Conservation (phyloP, 1,139 yeast genomes). For the Pichia sp. region DNA sequence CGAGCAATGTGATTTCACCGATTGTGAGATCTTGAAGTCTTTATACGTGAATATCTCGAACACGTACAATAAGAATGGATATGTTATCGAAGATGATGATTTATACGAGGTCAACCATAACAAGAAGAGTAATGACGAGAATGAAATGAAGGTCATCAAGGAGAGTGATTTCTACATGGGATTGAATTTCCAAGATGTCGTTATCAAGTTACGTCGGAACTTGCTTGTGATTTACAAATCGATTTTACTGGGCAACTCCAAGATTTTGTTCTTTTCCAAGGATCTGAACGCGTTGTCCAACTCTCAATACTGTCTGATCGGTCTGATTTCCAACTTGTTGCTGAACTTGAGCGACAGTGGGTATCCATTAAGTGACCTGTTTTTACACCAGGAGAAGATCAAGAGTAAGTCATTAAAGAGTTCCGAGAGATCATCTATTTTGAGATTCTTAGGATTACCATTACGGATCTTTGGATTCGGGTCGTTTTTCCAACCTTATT, state of each 20-base stretch:
- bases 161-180: slow-evolving; percentile 73
- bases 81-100: slow-evolving; percentile 31
- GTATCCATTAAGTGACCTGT: slow-evolving; percentile 64
- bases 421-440: slow-evolving; percentile 72
- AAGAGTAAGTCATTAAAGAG: slow-evolving; percentile 75
- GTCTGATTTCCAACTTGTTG: slow-evolving; percentile 76
- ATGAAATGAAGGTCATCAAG: slow-evolving; percentile 30
- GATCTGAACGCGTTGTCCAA: slow-evolving; percentile 80
- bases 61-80: slow-evolving; percentile 37
- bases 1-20: slow-evolving; percentile 73
- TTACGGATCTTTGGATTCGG: slow-evolving; percentile 82
- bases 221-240: slow-evolving; percentile 75
- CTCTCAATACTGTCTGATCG: slow-evolving; percentile 68
- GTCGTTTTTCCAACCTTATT: slow-evolving; percentile 88
- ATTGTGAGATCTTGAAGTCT: slow-evolving; percentile 63
- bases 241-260: slow-evolving; percentile 63
- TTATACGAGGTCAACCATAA: slow-evolving; percentile 23
- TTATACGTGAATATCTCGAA: slow-evolving; percentile 70
- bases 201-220: slow-evolving; percentile 58
- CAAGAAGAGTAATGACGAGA: not conserved
- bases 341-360: slow-evolving; percentile 76
- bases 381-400: slow-evolving; percentile 47
- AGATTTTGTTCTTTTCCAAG: slow-evolving; percentile 70
- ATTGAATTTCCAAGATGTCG: slow-evolving; percentile 64
- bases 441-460: slow-evolving; percentile 85